Base-by-base conservation (phyloP, 148 eudicot species). In the Chenopodium quinoa region DNA sequence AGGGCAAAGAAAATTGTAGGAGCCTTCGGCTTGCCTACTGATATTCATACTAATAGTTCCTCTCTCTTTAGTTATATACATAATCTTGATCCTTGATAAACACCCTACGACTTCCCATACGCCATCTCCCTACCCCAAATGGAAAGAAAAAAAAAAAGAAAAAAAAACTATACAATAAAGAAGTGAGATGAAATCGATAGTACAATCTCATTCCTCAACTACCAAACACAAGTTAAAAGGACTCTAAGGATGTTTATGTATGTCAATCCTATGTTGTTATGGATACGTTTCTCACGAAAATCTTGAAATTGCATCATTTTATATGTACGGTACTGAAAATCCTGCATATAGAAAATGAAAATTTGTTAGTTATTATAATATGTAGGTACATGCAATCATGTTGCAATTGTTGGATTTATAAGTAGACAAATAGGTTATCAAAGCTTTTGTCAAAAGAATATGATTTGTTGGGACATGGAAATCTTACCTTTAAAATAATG, bases 21-120 rank as follows among this genome's bases (percentile, higher is more conserved):
- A 73, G 86, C 86, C 86, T 84, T 84, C 83, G 86, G 86, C 86
- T 37, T 44, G 73, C 83, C 86, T 71, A 77, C 83, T 47, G 34
- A 77, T 71, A 76, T 63, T 48, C 78, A 81, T 25, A 13, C 34
- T 20, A 19, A 25, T 81, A 65, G 32, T 25, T 60, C 37, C 72
- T 78, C 52, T 82, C 52, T 22, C 58, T 62, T 78, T 52, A 73
- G 23, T 52, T 32, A 75, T 71, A 80, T 73, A 76, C 76, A 80
- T 31, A 75, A 31, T 14, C 25, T 32, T 69, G 20, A 52, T 74
- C 60, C 63, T 44, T 72, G 27, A 25, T 27, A 67, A 48, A 67
- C 8, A 3, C 73, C 58, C 68, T 7, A 48, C 14, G 48, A 13
- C 37, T 12, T 37, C 68, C 31, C 46, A 3, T 27, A 7, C 20